Base-by-base conservation (phyloP, 352 stramenopile species). In the Globisporangium cederbergense region DNA sequence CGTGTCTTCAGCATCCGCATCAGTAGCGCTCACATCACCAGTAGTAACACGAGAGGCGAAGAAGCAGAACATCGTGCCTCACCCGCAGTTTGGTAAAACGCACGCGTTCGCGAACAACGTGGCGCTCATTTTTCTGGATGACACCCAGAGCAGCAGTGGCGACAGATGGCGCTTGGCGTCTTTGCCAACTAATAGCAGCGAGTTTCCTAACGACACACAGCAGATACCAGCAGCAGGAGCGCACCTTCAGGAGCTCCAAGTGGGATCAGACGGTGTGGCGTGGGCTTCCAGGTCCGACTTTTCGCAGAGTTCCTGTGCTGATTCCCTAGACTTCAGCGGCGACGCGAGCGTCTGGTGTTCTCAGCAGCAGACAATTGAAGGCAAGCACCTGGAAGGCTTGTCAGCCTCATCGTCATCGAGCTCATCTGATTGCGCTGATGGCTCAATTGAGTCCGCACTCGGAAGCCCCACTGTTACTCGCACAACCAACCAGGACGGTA, bases 51-150 rank as follows among this genome's bases (percentile, higher is more conserved):
- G 16, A n/a, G 20, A 40, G 38, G 3, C 11, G 11, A 53, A 43
- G 42, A 36, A 52, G 45, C 43, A 20, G 16, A 40, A 42, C 38
- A 28, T 42, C 6, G 10, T 43, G 16, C 51, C 43, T 3, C 56
- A 62, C 16, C 56, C 56, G 28, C 38, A 53, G 16, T 62, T 53
- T 38, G 56, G 14, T 9, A 16, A n/a, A 42, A 42, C 38, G 30
- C 45, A 53, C n/a, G 40, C 56, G 9, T 42, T 53, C 11, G 56
- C 16, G 16, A 62, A 62, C 42, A 62, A 62, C 56, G 56, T 53
- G 20, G 56, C 56, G 40, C 22, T 62, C 13, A n/a, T 62, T 28
- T 53, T 62, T 18, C 56, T 62, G 56, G 32, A 62, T 16, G 25
- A 28, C 18, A 50, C 43, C 18, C 4, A 50, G 43, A 25, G 18